These are phyloP conservation scores for Elaeis oleifera DNA, from an alignment of 202 grass and related monocot species.

Conservation along the genomic window DNA sequence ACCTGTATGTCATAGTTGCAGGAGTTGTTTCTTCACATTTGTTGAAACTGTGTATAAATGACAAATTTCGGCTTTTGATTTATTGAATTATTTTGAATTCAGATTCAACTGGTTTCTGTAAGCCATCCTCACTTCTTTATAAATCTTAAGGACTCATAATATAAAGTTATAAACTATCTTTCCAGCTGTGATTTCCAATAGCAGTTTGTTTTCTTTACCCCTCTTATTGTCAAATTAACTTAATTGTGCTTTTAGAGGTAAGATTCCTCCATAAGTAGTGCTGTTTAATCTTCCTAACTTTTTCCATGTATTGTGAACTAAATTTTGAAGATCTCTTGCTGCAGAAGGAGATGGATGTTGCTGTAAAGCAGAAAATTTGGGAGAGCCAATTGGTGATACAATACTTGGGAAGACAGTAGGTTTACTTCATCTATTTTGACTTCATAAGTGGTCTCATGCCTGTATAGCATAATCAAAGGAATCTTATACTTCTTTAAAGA, in stretches of 20 bases:
- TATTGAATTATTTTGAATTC: too few relatives aligned
- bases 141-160: too few relatives aligned
- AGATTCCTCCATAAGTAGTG: too few relatives aligned
- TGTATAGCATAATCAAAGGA: background rate
- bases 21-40: too few relatives aligned
- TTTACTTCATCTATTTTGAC: conserved; percentile 11
- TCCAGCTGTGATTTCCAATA: background rate
- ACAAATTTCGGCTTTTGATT: too few relatives aligned
- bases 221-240: background rate
- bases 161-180: too few relatives aligned
- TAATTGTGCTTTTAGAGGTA: background rate
- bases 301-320: conserved; percentile 11
- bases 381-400: conserved; percentile 70
- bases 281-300: too few relatives aligned
- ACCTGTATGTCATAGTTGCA: too few relatives aligned
- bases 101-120: too few relatives aligned
- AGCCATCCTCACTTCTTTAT: too few relatives aligned
- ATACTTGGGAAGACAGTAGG: conserved; percentile 84
- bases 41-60: too few relatives aligned
- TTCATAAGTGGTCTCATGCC: conserved; percentile 12
- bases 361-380: conserved; percentile 51
- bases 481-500: too few relatives aligned
- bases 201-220: background rate
- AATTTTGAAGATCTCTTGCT: conserved; percentile 10
- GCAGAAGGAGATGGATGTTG: conserved; percentile 78